These are phyloP conservation scores for Metarhizium sp. DNA, from an alignment of 2,329 filamentous ascomycete species.

Conservation along the genomic window DNA sequence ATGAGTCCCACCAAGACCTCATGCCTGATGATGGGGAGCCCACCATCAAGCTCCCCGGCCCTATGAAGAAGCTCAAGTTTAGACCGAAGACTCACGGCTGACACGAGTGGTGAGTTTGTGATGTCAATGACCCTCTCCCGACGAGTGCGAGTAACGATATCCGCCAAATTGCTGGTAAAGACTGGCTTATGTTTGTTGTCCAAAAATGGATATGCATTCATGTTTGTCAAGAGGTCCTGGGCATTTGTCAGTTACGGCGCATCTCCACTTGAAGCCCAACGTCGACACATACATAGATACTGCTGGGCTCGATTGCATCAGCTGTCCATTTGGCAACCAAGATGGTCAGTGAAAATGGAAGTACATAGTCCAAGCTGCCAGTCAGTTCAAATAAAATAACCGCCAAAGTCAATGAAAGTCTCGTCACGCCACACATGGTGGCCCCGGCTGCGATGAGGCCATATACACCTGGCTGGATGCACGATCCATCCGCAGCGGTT, in stretches of 20 bases:
- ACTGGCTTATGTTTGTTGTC: constrained; percentile 90
- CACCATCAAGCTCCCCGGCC: constrained; percentile 85
- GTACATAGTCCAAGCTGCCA: constrained; percentile 85
- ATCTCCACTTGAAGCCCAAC: neutral
- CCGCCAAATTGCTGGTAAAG: constrained; percentile 79
- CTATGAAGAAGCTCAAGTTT: constrained; percentile 77
- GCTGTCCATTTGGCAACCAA: constrained; percentile 98
- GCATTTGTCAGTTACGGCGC: constrained; percentile 8
- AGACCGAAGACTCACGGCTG: constrained; percentile 63
- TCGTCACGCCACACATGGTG: constrained; percentile 95
- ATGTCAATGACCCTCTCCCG: constrained; percentile 82
- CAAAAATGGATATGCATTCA: constrained; percentile 97
- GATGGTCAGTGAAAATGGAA: constrained; percentile 88
- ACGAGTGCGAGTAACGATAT: constrained; percentile 71
- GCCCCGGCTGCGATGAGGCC: constrained; percentile 89
- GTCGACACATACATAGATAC: constrained; percentile 64
- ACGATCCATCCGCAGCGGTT: constrained; percentile 61
- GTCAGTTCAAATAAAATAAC: constrained; percentile 96
- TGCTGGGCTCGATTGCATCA: constrained; percentile 86
- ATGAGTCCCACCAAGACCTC: constrained; percentile 81
- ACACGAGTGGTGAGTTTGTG: constrained; percentile 68
- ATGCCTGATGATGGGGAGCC: constrained; percentile 74
- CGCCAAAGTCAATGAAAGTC: constrained; percentile 83
- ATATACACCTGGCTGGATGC: constrained; percentile 94
- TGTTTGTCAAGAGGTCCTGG: constrained; percentile 81